Percentiles rank a stretch among this genome's conserved stretches.
Evolutionary conservation across 768 basidiomycete species (phyloP).

Genomic region (Agaricus sinodeliciosus): DNA sequence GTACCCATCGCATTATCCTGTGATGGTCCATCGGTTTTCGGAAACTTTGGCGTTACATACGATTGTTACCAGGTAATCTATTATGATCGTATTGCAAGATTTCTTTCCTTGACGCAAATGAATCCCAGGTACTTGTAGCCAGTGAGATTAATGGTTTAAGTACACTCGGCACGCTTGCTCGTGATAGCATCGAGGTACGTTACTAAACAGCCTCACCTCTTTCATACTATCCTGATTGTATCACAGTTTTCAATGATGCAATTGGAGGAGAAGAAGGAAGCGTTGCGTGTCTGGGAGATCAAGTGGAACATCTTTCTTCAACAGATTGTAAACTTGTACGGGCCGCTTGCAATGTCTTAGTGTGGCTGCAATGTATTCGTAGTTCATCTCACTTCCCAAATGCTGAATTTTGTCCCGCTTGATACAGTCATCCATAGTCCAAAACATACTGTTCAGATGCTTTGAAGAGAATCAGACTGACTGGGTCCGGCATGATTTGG

Average conservation of each 20-base stretch:
- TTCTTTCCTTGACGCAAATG: not conserved
- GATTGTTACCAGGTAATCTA: constrained; percentile 58
- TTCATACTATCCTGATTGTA: not conserved
- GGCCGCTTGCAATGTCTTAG: not conserved
- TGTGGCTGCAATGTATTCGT: too few species aligned
- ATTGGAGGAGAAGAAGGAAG: constrained; percentile 35
- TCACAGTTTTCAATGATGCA: constrained; percentile 46
- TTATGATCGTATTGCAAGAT: too few species aligned
- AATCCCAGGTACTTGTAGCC: constrained; percentile 40
- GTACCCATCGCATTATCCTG: constrained; percentile 65
- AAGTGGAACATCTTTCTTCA: constrained; percentile 42
- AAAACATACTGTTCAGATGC: too few species aligned
- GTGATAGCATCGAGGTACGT: constrained; percentile 56
- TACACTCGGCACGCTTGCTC: constrained; percentile 55
- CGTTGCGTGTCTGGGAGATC: constrained; percentile 37
- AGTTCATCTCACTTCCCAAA: too few species aligned
- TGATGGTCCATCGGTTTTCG: constrained; percentile 73
- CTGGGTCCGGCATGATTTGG: too few species aligned
- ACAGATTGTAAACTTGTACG: constrained; percentile 11
- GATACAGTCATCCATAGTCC: too few species aligned
- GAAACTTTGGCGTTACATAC: constrained; percentile 70
- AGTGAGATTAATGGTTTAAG: constrained; percentile 62
- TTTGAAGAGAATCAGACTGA: too few species aligned
- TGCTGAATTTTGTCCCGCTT: too few species aligned
- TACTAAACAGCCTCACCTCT: too few species aligned